These are phyloP conservation scores for Podospora australis DNA, from an alignment of 495 filamentous ascomycete genomes.

Conservation along the genomic window DNA sequence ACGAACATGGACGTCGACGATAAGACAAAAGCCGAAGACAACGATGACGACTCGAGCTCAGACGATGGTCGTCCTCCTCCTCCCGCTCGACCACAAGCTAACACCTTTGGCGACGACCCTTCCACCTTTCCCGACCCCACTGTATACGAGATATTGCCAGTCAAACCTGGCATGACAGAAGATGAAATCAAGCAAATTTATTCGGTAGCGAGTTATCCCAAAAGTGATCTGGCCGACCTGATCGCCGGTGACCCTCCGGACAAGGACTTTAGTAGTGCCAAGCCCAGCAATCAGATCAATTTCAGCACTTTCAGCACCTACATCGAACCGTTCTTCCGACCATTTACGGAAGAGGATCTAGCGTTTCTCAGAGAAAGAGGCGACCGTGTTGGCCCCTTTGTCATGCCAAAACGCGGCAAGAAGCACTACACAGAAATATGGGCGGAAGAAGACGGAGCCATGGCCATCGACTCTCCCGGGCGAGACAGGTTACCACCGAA, in stretches of 20 bases:
- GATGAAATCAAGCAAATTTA: slow-evolving; percentile 80
- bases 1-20: slow-evolving; percentile 46
- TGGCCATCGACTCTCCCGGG: slow-evolving; percentile 57
- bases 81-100: slow-evolving; percentile 61
- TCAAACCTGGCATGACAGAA: slow-evolving; percentile 65
- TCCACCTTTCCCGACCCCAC: slow-evolving; percentile 90
- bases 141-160: slow-evolving; percentile 81
- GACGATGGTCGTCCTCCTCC: slow-evolving; percentile 74
- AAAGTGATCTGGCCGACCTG: slow-evolving; percentile 69
- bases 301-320: slow-evolving; percentile 83
- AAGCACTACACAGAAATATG: slow-evolving; percentile 82
- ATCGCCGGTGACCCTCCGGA: slow-evolving; percentile 87
- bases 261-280: slow-evolving; percentile 89
- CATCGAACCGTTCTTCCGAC: slow-evolving; percentile 84
- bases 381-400: slow-evolving; percentile 73
- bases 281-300: slow-evolving; percentile 88
- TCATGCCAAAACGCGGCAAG: slow-evolving; percentile 80
- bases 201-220: slow-evolving; percentile 77
- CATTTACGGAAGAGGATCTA: slow-evolving; percentile 88
- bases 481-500: slow-evolving; percentile 67
- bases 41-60: slow-evolving; percentile 54
- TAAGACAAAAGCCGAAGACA: slow-evolving; percentile 42
- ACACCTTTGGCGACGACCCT: slow-evolving; percentile 87
- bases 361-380: slow-evolving; percentile 87
- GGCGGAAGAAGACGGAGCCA: slow-evolving; percentile 83